These are phyloP conservation scores for Aureobasidium sp. DNA, from an alignment of 2,329 filamentous ascomycete species.

Conservation along the genomic window DNA sequence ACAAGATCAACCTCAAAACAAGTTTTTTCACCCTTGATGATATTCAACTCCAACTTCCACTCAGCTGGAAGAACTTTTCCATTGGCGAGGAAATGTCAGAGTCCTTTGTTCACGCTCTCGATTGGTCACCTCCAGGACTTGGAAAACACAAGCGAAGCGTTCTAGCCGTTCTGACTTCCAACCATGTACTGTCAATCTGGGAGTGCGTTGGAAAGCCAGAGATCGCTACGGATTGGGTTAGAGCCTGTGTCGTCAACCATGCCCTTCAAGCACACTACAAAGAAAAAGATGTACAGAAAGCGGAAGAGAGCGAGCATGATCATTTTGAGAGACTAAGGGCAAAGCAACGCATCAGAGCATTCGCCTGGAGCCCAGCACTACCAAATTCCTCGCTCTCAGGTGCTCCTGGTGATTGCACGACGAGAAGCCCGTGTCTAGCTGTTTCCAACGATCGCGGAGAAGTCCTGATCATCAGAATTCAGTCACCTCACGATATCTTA, in stretches of 20 bases:
- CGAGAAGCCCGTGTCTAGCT: slow-evolving; percentile 25
- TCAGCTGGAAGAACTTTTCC: slow-evolving; percentile 43
- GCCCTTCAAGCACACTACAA: slow-evolving; percentile 30
- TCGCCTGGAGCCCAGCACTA: slow-evolving; percentile 34
- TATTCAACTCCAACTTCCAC: slow-evolving; percentile 38
- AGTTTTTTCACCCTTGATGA: slow-evolving; percentile 48
- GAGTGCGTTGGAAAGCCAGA: slow-evolving; percentile 39
- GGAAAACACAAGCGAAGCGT: slow-evolving; percentile 47
- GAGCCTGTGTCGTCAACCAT: slow-evolving; percentile 48
- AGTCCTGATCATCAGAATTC: slow-evolving; percentile 31
- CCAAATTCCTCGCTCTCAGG: slow-evolving; percentile 18
- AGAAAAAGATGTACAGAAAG: slow-evolving; percentile 16
- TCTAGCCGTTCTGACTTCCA: slow-evolving; percentile 50
- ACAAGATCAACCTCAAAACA: slow-evolving; percentile 37
- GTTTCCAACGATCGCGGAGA: slow-evolving; percentile 37
- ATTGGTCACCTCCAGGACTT: slow-evolving; percentile 52
- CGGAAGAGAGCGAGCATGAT: slow-evolving; percentile 26
- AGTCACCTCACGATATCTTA: slow-evolving; percentile 32
- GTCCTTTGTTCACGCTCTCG: slow-evolving; percentile 42
- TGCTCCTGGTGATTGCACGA: not conserved
- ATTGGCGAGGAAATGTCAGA: slow-evolving; percentile 53
- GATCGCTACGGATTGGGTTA: slow-evolving; percentile 42
- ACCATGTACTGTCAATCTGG: slow-evolving; percentile 51
- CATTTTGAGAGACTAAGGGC: slow-evolving; percentile 22
- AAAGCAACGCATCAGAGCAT: slow-evolving; percentile 34